These are phyloP conservation scores for Pseudogymnoascus sp. DNA, from an alignment of 2,329 filamentous ascomycete genomes.

Conservation along the genomic window DNA sequence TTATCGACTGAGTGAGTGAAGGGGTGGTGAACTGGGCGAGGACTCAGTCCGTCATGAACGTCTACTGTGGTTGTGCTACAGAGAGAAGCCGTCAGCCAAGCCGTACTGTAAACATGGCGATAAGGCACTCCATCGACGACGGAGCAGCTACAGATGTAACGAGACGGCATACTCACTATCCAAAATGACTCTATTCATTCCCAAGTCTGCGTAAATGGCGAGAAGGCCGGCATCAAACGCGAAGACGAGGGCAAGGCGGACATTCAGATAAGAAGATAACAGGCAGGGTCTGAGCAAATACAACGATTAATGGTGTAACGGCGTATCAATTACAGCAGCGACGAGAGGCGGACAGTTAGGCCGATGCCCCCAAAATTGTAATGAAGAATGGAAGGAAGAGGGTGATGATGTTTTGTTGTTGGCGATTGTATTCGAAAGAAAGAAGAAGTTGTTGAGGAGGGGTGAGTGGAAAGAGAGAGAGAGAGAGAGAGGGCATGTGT, in stretches of 20 bases:
- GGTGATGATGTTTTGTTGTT: neutral
- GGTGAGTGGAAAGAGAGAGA: neutral
- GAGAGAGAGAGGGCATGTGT: neutral
- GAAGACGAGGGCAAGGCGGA: neutral
- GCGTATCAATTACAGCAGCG: neutral
- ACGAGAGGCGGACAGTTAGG: neutral
- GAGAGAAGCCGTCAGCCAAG: constrained; percentile 1
- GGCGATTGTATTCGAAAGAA: neutral
- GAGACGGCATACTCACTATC: constrained; percentile 7
- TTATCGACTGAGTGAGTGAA: neutral
- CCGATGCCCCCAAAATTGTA: neutral
- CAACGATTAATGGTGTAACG: constrained; percentile 8
- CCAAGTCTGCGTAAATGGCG: neutral
- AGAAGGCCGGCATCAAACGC: neutral
- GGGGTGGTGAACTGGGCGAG: neutral
- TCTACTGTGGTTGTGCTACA: constrained; percentile 2
- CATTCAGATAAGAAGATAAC: constrained; percentile 9
- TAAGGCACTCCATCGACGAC: neutral
- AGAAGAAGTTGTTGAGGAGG: constrained; percentile 9
- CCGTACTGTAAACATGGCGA: neutral
- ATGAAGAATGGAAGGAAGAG: neutral
- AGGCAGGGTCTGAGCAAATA: neutral
- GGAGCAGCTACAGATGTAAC: neutral
- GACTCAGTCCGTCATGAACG: neutral
- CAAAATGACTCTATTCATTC: constrained; percentile 1